Conservation (phyloP, 2,329 filamentous ascomycete species). For the Cryphonectria parasitica region DNA sequence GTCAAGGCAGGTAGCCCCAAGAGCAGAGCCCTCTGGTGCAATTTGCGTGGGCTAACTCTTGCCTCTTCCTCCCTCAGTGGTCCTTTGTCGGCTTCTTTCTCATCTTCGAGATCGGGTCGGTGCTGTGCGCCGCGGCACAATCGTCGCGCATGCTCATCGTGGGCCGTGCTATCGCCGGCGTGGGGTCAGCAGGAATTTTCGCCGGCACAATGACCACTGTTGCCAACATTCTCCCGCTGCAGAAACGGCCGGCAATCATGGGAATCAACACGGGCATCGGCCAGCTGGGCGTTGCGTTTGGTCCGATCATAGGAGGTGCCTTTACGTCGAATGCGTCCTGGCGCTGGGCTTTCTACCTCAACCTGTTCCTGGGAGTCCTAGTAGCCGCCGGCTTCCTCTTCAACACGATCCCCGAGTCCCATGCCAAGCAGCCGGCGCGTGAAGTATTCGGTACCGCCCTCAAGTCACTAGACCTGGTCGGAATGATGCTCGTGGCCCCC, state of each 20-base stretch:
- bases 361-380: conserved; percentile 43
- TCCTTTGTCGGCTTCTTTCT: conserved; percentile 47
- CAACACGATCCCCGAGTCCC: conserved; percentile 39
- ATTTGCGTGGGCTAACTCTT: not conserved
- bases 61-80: conserved; percentile 39
- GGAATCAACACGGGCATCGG: conserved; percentile 32
- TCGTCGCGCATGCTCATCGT: conserved; percentile 57
- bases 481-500: conserved; percentile 50
- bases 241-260: conserved; percentile 42
- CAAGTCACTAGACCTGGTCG: conserved; percentile 58
- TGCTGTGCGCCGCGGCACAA: conserved; percentile 55
- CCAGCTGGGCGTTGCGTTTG: conserved; percentile 30
- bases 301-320: conserved; percentile 40
- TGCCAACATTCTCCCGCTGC: conserved; percentile 41
- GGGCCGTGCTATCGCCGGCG: conserved; percentile 57
- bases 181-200: conserved; percentile 55
- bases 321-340: conserved; percentile 40
- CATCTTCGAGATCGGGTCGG: conserved; percentile 59
- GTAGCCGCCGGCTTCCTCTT: conserved; percentile 32
- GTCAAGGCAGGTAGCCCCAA: conserved; percentile 35
- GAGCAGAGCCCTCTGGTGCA: too few species aligned
- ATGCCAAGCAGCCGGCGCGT: conserved; percentile 8
- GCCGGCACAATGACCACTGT: conserved; percentile 59
- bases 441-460: not conserved
- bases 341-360: conserved; percentile 43